Conservation (phyloP, 1,284 basidiomycete species). For the Vanrija pseudolonga region DNA sequence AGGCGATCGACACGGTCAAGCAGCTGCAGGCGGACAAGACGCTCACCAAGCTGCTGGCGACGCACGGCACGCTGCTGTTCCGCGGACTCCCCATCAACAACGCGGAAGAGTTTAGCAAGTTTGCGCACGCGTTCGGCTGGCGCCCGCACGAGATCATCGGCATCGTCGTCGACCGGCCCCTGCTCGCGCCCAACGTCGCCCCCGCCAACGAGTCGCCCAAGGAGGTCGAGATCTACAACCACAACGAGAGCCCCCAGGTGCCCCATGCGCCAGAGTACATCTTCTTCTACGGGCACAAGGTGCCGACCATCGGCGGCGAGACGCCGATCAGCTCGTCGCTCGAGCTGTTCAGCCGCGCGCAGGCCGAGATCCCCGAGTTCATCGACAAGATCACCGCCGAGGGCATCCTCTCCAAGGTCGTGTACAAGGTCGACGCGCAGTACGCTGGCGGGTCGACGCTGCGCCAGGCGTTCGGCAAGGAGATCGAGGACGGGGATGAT, state of each 20-base stretch:
- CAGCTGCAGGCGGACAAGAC: background rate
- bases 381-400: constrained; percentile 7
- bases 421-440: constrained; percentile 6
- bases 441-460: constrained; percentile 12
- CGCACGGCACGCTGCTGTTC: constrained; percentile 16
- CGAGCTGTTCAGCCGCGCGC: constrained; percentile 13
- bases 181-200: constrained; percentile 16
- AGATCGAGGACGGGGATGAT: constrained; percentile 9
- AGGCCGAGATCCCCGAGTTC: constrained; percentile 16
- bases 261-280: constrained; percentile 18
- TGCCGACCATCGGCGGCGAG: constrained; percentile 11
- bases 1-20: constrained; percentile 2
- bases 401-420: constrained; percentile 8
- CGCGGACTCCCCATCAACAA: constrained; percentile 8
- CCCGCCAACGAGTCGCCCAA: constrained; percentile 19
- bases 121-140: constrained; percentile 13
- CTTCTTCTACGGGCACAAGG: constrained; percentile 14
- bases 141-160: constrained; percentile 17
- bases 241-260: constrained; percentile 20
- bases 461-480: constrained; percentile 17
- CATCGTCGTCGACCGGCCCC: constrained; percentile 11
- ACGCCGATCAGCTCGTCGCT: constrained; percentile 13
- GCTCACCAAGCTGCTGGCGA: constrained; percentile 9
- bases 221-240: constrained; percentile 10
- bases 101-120: constrained; percentile 4